A percentile compares a stretch with the other conserved stretches of the same genome.
Conservation (phyloP, 2,329 filamentous ascomycete species). For the Aspergillus transmontanensis region DNA sequence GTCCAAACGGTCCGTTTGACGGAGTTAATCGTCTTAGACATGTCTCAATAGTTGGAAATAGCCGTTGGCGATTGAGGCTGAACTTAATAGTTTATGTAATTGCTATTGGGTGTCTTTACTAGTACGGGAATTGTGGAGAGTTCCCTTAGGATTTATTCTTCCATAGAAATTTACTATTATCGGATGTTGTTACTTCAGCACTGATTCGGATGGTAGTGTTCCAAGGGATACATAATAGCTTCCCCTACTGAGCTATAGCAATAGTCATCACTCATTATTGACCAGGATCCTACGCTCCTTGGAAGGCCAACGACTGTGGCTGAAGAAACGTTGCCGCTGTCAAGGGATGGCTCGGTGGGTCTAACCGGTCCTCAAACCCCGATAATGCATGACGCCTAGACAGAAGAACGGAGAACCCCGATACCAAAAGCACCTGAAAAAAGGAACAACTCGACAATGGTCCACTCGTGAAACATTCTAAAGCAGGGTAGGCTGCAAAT, state of each 20-base stretch:
- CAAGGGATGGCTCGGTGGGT: neutral
- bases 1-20: neutral
- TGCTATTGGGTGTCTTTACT: neutral
- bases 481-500: neutral
- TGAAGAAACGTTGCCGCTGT: neutral
- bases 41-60: neutral
- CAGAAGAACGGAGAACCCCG: neutral
- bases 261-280: neutral
- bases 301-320: neutral
- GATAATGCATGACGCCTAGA: neutral
- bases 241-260: neutral
- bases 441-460: neutral
- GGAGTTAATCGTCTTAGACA: neutral
- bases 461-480: neutral
- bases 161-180: no score
- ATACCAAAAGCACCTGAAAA: no score
- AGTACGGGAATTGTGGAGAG: neutral
- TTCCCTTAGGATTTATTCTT: neutral
- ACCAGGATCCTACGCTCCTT: neutral
- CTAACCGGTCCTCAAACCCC: neutral
- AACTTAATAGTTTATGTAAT: neutral
- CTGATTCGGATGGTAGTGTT: rapidly evolving
- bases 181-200: neutral
- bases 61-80: neutral
- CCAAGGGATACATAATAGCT: neutral